Conservation (phyloP, 2,329 filamentous ascomycete species). For the Bimuria novae-zelandiae region DNA sequence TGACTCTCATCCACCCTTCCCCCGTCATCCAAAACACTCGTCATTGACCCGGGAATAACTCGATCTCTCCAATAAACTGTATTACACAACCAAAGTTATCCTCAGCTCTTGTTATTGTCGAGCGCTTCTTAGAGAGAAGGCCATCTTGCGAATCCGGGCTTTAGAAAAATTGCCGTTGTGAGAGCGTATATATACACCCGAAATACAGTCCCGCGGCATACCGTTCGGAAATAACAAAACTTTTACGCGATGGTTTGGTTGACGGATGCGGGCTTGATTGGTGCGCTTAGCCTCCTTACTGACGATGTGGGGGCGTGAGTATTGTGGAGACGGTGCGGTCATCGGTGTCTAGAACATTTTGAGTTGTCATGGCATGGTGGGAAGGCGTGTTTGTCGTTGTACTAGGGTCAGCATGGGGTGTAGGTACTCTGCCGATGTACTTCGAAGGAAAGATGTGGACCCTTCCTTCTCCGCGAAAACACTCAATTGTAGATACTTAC, state of each 20-base stretch:
- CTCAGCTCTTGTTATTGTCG: not conserved
- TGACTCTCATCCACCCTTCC: not conserved
- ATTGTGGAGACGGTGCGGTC: constrained; percentile 2
- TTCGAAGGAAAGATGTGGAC: too few species aligned
- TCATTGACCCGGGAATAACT: constrained; percentile 1
- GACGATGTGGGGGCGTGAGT: constrained; percentile 3
- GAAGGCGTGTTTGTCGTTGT: too few species aligned
- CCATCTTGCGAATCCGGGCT: not conserved
- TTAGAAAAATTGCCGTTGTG: not conserved
- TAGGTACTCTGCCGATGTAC: too few species aligned
- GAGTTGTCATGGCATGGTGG: too few species aligned
- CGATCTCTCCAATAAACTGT: not conserved
- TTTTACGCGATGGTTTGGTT: constrained; percentile 1
- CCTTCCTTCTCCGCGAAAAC: too few species aligned
- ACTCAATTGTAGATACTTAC: too few species aligned
- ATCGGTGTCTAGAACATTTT: too few species aligned
- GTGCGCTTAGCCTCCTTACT: not conserved
- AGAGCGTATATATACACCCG: not conserved
- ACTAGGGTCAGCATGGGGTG: too few species aligned
- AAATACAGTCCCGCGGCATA: not conserved
- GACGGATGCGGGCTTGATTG: not conserved
- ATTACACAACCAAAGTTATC: too few species aligned
- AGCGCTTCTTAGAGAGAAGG: not conserved
- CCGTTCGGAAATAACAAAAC: constrained; percentile 16
- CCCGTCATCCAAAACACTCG: not conserved